Evolutionary conservation across 78 protist species (phyloP).

Genomic region (Carpediemonas membranifera): DNA sequence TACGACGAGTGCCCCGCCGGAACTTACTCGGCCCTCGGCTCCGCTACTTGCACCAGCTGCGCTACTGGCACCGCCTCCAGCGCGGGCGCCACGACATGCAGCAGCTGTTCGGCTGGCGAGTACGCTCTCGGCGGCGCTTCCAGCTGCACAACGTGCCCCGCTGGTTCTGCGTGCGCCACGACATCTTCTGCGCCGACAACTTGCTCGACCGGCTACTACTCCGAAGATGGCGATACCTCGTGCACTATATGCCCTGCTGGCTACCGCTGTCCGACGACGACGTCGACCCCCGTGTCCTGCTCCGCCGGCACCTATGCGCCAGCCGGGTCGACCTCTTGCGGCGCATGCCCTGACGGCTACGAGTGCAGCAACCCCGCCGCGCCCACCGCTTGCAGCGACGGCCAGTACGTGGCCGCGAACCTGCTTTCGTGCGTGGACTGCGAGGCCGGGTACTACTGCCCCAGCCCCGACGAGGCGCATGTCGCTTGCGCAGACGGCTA

Average conservation of each 20-base stretch:
- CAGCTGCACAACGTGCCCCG: not conserved
- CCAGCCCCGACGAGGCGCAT: too few species aligned
- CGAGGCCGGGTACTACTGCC: too few species aligned
- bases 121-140: not conserved
- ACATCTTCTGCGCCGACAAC: not conserved
- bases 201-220: not conserved
- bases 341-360: conserved; percentile 9
- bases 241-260: conserved; percentile 25
- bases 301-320: not conserved
- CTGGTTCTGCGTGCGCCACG: not conserved
- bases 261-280: conserved; percentile 26
- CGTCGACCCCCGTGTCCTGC: not conserved
- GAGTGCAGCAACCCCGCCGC: not conserved
- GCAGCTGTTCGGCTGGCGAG: not conserved
- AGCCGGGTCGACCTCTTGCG: not conserved
- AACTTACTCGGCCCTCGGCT: conserved; percentile 7
- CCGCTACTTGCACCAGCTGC: not conserved
- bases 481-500: too few species aligned
- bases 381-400: conserved; percentile 14
- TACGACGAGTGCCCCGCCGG: conserved; percentile 24
- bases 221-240: not conserved
- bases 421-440: not conserved
- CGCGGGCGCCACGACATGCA: not conserved
- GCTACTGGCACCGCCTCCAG: conserved; percentile 3
- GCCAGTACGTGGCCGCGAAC: too few species aligned